Evolutionary conservation across 495 filamentous ascomycete species (phyloP).

Genomic region (Neurospora sp.): DNA sequence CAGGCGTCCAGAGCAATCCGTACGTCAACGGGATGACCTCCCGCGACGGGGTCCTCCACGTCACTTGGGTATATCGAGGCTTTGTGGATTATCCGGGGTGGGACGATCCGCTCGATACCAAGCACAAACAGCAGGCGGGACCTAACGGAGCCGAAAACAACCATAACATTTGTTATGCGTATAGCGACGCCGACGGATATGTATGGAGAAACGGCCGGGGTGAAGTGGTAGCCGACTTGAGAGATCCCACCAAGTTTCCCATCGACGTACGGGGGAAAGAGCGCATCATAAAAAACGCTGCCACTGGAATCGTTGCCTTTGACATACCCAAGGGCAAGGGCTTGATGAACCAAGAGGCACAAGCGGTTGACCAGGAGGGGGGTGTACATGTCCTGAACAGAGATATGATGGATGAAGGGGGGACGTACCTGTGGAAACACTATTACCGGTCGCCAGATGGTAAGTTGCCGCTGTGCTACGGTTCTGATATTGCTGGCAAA

Average conservation of each 20-base stretch:
- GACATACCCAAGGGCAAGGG: slow-evolving; percentile 30
- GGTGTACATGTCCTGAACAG: slow-evolving; percentile 39
- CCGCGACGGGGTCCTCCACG: slow-evolving; percentile 21
- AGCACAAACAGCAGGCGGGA: slow-evolving; percentile 34
- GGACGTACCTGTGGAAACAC: slow-evolving; percentile 30
- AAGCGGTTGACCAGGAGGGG: slow-evolving; percentile 32
- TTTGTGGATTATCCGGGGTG: slow-evolving; percentile 33
- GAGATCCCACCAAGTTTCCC: not conserved
- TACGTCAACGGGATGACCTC: slow-evolving; percentile 38
- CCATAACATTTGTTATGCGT: slow-evolving; percentile 36
- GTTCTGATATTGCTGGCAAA: not conserved
- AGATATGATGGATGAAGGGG: slow-evolving; percentile 21
- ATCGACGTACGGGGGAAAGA: not conserved
- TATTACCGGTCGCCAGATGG: slow-evolving; percentile 30
- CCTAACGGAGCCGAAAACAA: slow-evolving; percentile 38
- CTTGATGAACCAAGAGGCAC: slow-evolving; percentile 39
- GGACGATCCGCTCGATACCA: slow-evolving; percentile 28
- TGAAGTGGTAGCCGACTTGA: slow-evolving; percentile 24
- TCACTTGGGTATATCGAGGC: slow-evolving; percentile 39
- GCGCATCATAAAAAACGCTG: slow-evolving; percentile 24
- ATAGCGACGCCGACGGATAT: slow-evolving; percentile 28
- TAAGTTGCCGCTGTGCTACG: slow-evolving; percentile 7
- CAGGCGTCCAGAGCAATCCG: slow-evolving; percentile 34
- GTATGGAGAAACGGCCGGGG: slow-evolving; percentile 29
- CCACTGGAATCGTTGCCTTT: slow-evolving; percentile 29